A percentile compares a stretch with the other conserved stretches of the same genome.
Conservation (phyloP, 768 basidiomycete species). For the Leccinum uliginosum region DNA sequence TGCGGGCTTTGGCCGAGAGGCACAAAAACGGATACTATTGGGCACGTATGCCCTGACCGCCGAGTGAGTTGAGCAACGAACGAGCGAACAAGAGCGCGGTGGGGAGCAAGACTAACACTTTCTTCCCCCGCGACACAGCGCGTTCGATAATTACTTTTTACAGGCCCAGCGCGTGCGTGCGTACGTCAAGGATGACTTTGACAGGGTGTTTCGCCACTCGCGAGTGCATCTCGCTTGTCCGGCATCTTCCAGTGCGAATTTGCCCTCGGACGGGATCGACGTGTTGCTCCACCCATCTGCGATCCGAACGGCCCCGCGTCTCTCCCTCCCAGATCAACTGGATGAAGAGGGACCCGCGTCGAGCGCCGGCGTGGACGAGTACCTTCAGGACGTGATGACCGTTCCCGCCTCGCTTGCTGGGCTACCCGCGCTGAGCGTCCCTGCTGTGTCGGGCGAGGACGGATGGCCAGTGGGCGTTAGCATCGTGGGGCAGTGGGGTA, state of each 20-base stretch:
- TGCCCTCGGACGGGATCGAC: conserved; percentile 56
- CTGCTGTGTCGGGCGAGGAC: conserved; percentile 43
- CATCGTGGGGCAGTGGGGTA: conserved; percentile 86
- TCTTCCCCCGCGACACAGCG: conserved; percentile 44
- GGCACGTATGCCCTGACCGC: conserved; percentile 91
- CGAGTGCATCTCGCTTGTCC: conserved; percentile 41
- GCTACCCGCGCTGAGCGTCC: conserved; percentile 76
- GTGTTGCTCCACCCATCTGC: conserved; percentile 84
- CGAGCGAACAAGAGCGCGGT: conserved; percentile 20
- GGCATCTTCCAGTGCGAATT: neutral
- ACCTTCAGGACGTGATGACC: conserved; percentile 89
- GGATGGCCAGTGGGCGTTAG: conserved; percentile 85
- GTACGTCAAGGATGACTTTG: conserved; percentile 69
- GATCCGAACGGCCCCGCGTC: conserved; percentile 74
- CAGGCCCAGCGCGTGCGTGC: conserved; percentile 83
- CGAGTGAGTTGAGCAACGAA: conserved; percentile 56
- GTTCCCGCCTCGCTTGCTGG: conserved; percentile 92
- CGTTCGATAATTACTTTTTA: conserved; percentile 97
- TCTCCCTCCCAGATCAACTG: conserved; percentile 29
- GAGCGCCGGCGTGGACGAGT: conserved; percentile 44
- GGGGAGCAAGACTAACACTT: neutral
- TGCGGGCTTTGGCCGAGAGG: conserved; percentile 76
- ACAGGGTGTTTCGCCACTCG: conserved; percentile 57
- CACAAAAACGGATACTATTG: conserved; percentile 78
- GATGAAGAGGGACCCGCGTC: conserved; percentile 2